Evolutionary conservation across 176 grass and related monocot species (phyloP), one percentile per base, ranked within the genome.

Genomic region (Pontederia crassipes): DNA sequence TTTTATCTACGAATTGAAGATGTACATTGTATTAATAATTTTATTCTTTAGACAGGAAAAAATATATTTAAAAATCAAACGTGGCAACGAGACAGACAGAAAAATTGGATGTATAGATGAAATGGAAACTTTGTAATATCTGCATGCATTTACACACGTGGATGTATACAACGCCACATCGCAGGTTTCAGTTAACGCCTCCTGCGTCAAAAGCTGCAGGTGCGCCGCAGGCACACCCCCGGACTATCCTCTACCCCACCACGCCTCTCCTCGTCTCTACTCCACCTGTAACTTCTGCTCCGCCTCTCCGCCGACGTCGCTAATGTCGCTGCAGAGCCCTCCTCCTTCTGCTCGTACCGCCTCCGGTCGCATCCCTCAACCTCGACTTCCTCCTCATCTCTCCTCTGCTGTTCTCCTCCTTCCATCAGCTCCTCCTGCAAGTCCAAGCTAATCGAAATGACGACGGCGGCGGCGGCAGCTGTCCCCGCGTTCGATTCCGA

Each of bases 161-260:
- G 32, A 40, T 40, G 32, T 40, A 4, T 40, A 40, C 32, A 40
- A 3, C 2, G 32, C 32, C 32, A 40, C 32, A 40, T 7, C 32
- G 32, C 32, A 40, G 32, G 32, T 40, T 40, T 24, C 20, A 24
- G 20, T 24, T 24, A 24, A 40, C 32, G 2, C 15, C 15, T 66
- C 63, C 28, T 55, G 20, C 15, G 57, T 78, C 75, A 71, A 16
- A 57, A 78, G 51, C 75, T 71, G 59, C 28, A 57, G 59, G 67
- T 71, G 58, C 67, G 75, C 51, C 75, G 4, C 17, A 78, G 11
- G 49, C 32, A 17, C 26, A 32, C 55, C 17, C 4, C 66, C 53
- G 57, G 29, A 46, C 32, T 45, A 26, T 49, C 49, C 54, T 72
- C 76, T 24, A 24, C 20, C 20, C 20, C 20, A 24, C 20, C 20